Evolutionary conservation across 306 rosid genomes (phyloP).

Genomic region (Betula pendula): DNA sequence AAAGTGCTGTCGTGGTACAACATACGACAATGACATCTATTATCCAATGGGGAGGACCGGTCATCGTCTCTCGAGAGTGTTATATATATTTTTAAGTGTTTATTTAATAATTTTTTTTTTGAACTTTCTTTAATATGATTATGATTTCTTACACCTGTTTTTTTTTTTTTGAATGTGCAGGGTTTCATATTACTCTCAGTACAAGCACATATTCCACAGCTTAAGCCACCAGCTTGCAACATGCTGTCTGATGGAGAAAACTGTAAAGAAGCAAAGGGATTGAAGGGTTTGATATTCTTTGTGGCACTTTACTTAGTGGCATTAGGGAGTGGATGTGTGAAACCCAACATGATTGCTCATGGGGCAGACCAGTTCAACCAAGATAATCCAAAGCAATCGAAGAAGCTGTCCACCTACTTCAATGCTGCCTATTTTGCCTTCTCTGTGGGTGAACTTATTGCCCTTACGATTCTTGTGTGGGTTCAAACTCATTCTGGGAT

Average conservation of each 20-base stretch:
- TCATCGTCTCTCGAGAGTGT: too few species aligned
- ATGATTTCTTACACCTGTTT: not conserved
- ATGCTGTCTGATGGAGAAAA: slow-evolving; percentile 24
- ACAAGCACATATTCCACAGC: slow-evolving; percentile 86
- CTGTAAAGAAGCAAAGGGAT: slow-evolving; percentile 79
- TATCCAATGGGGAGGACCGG: not conserved
- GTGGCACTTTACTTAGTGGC: slow-evolving; percentile 88
- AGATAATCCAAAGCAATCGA: slow-evolving; percentile 46
- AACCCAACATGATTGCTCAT: slow-evolving; percentile 94
- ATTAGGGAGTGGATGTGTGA: slow-evolving; percentile 91
- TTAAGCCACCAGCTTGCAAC: slow-evolving; percentile 81
- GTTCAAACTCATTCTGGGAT: slow-evolving; percentile 98
- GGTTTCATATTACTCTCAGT: slow-evolving; percentile 89
- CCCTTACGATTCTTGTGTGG: slow-evolving; percentile 86
- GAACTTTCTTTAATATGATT: too few species aligned
- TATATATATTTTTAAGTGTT: too few species aligned
- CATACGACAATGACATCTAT: not conserved
- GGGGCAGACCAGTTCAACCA: slow-evolving; percentile 85
- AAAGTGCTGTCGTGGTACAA: not conserved
- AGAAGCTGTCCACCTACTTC: slow-evolving; percentile 78
- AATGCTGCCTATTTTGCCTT: slow-evolving; percentile 89
- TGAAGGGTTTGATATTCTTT: slow-evolving; percentile 71
- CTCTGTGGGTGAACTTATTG: slow-evolving; percentile 80
- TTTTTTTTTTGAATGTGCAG: slow-evolving; percentile 26
- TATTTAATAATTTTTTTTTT: too few species aligned